Percentiles rank a stretch among this genome's conserved stretches.
phyloP scores from a whole-genome alignment of 2,329 filamentous ascomycete species.

The Parasarocladium wereldwijsianum region DNA sequence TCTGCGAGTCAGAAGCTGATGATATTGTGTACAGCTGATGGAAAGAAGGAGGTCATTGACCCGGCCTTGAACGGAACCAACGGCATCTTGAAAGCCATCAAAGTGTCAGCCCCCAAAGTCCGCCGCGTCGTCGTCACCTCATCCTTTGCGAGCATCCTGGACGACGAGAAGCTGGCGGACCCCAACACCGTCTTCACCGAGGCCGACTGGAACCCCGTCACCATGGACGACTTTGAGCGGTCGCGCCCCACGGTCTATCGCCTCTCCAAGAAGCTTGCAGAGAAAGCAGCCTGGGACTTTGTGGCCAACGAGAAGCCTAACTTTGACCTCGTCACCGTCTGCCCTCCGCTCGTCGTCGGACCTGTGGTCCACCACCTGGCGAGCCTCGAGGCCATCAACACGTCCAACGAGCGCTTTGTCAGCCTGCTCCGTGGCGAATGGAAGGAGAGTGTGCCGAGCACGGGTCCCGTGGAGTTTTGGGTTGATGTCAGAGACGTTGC shows the following conservation, averaged over 20 bases:
- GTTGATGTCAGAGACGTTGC: slow-evolving; percentile 44
- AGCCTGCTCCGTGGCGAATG: slow-evolving; percentile 34
- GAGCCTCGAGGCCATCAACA: slow-evolving; percentile 21
- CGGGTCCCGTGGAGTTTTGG: slow-evolving; percentile 28
- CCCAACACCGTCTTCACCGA: slow-evolving; percentile 20
- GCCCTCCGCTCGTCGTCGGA: slow-evolving; percentile 29
- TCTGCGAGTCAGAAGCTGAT: background rate
- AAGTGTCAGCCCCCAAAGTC: slow-evolving; percentile 36
- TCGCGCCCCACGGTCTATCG: slow-evolving; percentile 11
- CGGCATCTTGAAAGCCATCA: slow-evolving; percentile 53
- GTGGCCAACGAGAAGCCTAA: slow-evolving; percentile 16
- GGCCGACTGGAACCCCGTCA: slow-evolving; percentile 28
- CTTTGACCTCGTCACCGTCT: slow-evolving; percentile 29
- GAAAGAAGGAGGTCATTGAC: slow-evolving; percentile 32
- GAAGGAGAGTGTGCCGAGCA: slow-evolving; percentile 26
- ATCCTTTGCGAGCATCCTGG: slow-evolving; percentile 30
- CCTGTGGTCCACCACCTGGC: slow-evolving; percentile 24
- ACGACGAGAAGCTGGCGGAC: slow-evolving; percentile 13
- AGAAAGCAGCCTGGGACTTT: slow-evolving; percentile 19
- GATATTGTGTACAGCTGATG: slow-evolving; percentile 13
- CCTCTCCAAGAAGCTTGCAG: slow-evolving; percentile 20
- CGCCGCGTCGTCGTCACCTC: slow-evolving; percentile 49
- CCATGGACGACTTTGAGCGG: slow-evolving; percentile 2
- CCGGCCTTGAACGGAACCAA: slow-evolving; percentile 40
- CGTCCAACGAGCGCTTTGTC: slow-evolving; percentile 33